These are phyloP conservation scores for Magnusiomyces ingens DNA, from an alignment of 1,139 yeast genomes.

Conservation along the genomic window DNA sequence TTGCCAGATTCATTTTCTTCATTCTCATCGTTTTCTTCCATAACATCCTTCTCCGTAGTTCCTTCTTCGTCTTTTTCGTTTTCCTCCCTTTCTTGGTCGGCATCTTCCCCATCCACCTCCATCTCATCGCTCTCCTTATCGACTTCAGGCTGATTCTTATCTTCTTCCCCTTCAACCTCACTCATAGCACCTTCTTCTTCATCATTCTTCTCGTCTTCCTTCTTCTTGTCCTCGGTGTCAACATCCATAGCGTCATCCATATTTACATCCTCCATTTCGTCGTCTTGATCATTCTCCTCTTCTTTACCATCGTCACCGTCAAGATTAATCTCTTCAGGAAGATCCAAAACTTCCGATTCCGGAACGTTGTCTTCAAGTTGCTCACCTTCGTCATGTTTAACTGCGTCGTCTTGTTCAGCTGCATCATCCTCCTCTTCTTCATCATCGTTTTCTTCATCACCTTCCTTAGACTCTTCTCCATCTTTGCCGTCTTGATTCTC, in stretches of 20 bases:
- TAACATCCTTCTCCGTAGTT: slow-evolving; percentile 20
- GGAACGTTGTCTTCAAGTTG: slow-evolving; percentile 67
- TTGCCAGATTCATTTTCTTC: slow-evolving; percentile 17
- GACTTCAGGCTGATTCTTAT: slow-evolving; percentile 63
- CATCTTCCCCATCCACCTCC: slow-evolving; percentile 63
- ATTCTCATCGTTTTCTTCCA: slow-evolving; percentile 28
- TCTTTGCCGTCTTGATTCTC: slow-evolving; percentile 30
- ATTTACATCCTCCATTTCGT: slow-evolving; percentile 34
- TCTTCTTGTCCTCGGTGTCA: slow-evolving; percentile 47
- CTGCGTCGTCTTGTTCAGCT: slow-evolving; percentile 37
- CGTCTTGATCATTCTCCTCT: slow-evolving; percentile 33
- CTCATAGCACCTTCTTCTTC: slow-evolving; percentile 36
- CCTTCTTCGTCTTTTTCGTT: slow-evolving; percentile 26
- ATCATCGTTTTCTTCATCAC: slow-evolving; percentile 25
- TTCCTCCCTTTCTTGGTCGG: slow-evolving; percentile 24
- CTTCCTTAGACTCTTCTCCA: slow-evolving; percentile 18
- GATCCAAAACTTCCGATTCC: slow-evolving; percentile 71
- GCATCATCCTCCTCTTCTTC: slow-evolving; percentile 38
- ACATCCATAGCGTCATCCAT: slow-evolving; percentile 30
- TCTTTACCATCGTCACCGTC: slow-evolving; percentile 57
- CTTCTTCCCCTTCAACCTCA: slow-evolving; percentile 61
- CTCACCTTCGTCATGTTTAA: slow-evolving; percentile 51
- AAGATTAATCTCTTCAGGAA: slow-evolving; percentile 81
- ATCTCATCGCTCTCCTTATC: slow-evolving; percentile 72
- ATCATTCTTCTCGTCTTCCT: slow-evolving; percentile 26